Evolutionary conservation across 2,329 filamentous ascomycete genomes (phyloP), one percentile per base, ranked within the genome.

Genomic region (Verticillium klebahnii): DNA sequence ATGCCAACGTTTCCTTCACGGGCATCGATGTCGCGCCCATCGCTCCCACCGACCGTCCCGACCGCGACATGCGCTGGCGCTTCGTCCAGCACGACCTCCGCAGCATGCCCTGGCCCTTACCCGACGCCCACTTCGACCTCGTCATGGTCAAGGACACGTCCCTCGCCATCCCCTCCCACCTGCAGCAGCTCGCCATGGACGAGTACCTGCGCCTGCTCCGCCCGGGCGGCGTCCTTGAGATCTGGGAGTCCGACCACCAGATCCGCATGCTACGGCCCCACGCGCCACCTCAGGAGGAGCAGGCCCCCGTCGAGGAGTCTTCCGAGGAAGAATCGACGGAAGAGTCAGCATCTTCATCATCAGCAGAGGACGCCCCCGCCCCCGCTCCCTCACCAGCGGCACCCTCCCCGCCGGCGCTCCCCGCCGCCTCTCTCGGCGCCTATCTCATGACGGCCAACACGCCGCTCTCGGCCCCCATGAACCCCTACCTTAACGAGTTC

Each of bases 21-120:
- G 93, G 93, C 1, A 76, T 97, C 50, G 93, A 97, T 71, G 86
- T 96, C 61, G 89, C 90, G 9, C 88, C 90, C 5, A 74, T 94
- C 29, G 88, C 89, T 4, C 74, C 76, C 8, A 54, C 17, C 14
- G 58, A 59, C 12, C 86, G 87, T 67, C 79, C 80, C 4, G 83
- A 85, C 66, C 87, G 88, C 68, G 91, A 91, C 57, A 89, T 97
- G 81, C 88, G 91, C 66, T 97, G 93, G 92, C 87, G 82, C 12
- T 97, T 97, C 72, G 85, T 96, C 60, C 90, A 93, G 71, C 92
- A 97, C 72, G 93, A 97, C 74, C 77, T 96, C 65, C 88, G 92
- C 62, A 85, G 85, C 63, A 73, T 83, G 2, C 91, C 92, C 0
- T 85, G 93, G 69, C 94, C 94, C 0, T 92, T 97, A 66, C 81